phyloP scores from a whole-genome alignment of 176 grass and related monocot genomes.

The Avena insularis region DNA sequence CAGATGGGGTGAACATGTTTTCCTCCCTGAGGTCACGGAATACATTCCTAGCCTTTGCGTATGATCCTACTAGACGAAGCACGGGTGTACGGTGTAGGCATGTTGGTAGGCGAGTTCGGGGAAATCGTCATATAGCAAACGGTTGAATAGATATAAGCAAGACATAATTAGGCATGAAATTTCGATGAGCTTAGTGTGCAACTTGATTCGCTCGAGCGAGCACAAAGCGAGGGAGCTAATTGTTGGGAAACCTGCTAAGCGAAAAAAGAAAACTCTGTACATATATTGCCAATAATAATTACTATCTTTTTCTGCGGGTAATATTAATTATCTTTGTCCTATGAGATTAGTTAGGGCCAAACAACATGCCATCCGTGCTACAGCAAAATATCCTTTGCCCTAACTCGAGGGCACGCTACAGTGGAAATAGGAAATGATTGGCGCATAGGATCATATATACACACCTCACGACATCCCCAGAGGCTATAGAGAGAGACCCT shows the following conservation, averaged over 20 bases:
- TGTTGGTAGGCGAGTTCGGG: background rate
- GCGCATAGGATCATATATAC: slow-evolving; percentile 7
- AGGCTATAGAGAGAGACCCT: background rate
- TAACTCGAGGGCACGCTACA: slow-evolving; percentile 48
- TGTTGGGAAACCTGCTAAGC: too few species aligned
- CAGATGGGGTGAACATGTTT: background rate
- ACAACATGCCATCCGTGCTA: background rate
- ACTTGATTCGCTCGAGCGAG: background rate
- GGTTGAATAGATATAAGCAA: background rate
- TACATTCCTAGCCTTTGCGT: background rate
- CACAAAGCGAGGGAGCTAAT: background rate
- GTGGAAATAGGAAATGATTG: slow-evolving; percentile 28
- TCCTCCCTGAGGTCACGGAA: background rate
- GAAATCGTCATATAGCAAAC: background rate
- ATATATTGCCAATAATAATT: background rate
- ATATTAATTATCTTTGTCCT: background rate
- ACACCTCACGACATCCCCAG: background rate
- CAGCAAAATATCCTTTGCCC: slow-evolving; percentile 37
- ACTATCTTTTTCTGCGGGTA: background rate
- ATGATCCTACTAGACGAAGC: background rate
- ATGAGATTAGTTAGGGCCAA: background rate
- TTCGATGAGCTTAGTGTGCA: background rate
- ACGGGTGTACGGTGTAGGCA: background rate
- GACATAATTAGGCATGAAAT: background rate
- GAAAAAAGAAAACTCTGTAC: too few species aligned